phyloP scores from a whole-genome alignment of 495 filamentous ascomycete genomes.

The Xylaria nigripes region DNA sequence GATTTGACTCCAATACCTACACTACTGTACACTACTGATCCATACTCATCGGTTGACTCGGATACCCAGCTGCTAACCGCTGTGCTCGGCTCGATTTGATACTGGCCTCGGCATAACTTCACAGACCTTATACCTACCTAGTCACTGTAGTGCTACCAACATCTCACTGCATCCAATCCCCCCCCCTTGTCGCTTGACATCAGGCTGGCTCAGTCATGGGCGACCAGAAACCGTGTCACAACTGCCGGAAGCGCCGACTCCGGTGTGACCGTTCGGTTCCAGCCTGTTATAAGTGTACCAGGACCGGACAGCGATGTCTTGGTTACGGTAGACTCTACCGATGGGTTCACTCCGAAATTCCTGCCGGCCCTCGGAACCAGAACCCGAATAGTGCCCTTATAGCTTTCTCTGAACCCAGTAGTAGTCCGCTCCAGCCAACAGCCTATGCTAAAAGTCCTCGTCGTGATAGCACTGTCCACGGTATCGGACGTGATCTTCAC shows the following conservation, averaged over 20 bases:
- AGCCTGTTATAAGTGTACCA: conserved; percentile 41
- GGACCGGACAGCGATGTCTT: conserved; percentile 39
- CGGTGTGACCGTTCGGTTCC: conserved; percentile 47
- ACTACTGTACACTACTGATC: not conserved
- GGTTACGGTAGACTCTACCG: conserved; percentile 36
- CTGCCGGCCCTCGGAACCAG: not conserved
- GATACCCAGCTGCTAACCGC: not conserved
- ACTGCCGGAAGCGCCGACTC: conserved; percentile 44
- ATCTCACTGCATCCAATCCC: no score
- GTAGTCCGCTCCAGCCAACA: not conserved
- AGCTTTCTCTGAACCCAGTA: not conserved
- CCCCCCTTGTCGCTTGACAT: no score
- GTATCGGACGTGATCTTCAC: not conserved
- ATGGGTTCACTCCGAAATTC: conserved; percentile 27
- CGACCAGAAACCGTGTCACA: conserved; percentile 35
- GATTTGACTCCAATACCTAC: not conserved
- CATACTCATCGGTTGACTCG: not conserved
- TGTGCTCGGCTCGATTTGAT: not conserved
- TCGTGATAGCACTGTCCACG: not conserved
- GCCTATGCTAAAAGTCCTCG: not conserved
- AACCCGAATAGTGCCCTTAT: not conserved
- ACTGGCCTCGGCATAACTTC: not conserved
- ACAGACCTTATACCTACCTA: not conserved
- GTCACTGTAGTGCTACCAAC: no score
- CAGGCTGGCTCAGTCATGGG: conserved; percentile 6